Conservation (phyloP, 305 asterid species). For the Fraxinus sp. region DNA sequence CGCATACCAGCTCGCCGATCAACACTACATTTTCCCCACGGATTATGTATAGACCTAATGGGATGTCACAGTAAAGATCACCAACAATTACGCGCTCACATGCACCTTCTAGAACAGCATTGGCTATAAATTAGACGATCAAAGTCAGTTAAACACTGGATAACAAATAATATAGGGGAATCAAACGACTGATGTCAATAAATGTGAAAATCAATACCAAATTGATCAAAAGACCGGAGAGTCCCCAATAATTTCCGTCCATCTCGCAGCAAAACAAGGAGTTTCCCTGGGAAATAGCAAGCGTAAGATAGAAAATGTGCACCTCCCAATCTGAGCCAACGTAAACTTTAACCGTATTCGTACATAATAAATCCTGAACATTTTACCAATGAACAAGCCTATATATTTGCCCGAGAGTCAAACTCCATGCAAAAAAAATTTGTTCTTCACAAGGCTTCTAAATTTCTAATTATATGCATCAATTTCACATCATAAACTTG, state of each 20-base stretch:
- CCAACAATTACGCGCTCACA: slow-evolving; percentile 60
- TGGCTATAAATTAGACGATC: slow-evolving; percentile 45
- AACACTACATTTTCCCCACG: slow-evolving; percentile 79
- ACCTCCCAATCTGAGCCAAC: background rate
- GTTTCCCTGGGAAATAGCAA: slow-evolving; percentile 62
- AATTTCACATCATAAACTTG: background rate
- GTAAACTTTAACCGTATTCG: background rate
- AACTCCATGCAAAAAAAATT: background rate
- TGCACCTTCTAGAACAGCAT: slow-evolving; percentile 36
- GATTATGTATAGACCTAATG: slow-evolving; percentile 59
- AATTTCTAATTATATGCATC: background rate
- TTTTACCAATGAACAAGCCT: background rate
- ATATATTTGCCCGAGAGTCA: background rate
- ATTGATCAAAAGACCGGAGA: slow-evolving; percentile 96
- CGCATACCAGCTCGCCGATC: slow-evolving; percentile 35
- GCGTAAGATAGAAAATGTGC: background rate
- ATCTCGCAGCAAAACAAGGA: slow-evolving; percentile 83
- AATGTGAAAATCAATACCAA: slow-evolving; percentile 45
- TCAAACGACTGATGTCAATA: background rate
- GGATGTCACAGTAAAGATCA: slow-evolving; percentile 57
- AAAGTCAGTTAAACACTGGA: background rate
- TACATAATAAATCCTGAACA: background rate
- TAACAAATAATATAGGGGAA: background rate
- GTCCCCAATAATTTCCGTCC: slow-evolving; percentile 86
- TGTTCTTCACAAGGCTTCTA: background rate